phyloP scores from a whole-genome alignment of 208 protist genomes.

The Giardia duodenalis region DNA sequence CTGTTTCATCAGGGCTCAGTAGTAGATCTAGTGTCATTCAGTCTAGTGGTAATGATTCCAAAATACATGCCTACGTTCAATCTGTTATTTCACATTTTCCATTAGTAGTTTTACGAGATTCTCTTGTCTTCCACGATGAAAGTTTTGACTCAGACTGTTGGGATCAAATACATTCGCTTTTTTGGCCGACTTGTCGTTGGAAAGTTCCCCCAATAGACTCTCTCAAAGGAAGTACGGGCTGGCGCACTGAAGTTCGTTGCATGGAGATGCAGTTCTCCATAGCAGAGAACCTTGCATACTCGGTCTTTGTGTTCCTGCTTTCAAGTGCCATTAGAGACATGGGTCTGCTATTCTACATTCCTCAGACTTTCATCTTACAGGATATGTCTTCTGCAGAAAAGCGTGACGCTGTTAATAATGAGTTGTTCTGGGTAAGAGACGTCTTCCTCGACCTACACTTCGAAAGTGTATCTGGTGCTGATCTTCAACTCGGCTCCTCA shows the following conservation, averaged over 20 bases:
- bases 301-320: neutral
- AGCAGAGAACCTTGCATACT: neutral
- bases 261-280: neutral
- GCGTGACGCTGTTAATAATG: neutral
- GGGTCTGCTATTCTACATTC: neutral
- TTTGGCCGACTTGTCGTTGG: neutral
- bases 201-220: neutral
- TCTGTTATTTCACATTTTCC: neutral
- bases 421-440: neutral
- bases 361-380: neutral
- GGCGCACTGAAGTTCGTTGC: neutral
- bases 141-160: neutral
- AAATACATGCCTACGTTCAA: neutral
- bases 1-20: no score
- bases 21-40: no score
- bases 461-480: no score
- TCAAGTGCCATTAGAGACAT: neutral
- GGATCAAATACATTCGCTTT: neutral
- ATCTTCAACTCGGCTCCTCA: no score
- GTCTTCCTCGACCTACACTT: neutral
- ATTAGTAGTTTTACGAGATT: neutral
- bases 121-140: neutral
- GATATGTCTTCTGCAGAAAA: neutral
- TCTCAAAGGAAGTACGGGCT: no score
- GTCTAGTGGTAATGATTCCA: no score